Evolutionary conservation across 179 eudicot species (phyloP), one percentile per base, ranked within the genome.

Genomic region (Pouteria campechiana): DNA sequence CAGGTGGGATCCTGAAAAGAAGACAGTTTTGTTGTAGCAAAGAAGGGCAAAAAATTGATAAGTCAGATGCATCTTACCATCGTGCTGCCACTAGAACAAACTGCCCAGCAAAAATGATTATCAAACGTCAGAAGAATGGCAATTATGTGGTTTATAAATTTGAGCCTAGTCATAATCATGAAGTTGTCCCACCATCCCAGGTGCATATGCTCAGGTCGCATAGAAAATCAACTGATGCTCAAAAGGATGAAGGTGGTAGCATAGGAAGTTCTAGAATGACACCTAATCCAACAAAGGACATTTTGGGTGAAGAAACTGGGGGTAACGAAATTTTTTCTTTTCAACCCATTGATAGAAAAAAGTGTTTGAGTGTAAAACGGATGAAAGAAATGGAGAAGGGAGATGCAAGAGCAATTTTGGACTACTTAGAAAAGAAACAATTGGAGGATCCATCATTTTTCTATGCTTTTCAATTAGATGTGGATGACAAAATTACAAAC

Each of bases 351-450:
- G 52, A 62, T 48, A 20, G 9, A 6, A 33, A 11, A 17, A 42
- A 31, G 48, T 39, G 39, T 16, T 24, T 62, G 25, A 32, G 21
- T 0, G 31, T 29, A 4, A 60, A 24, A 25, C 34, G 58, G 10
- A 44, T 5, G 38, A 44, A 37, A 24, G 53, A 43, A 35, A 55
- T 62, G 61, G 35, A 21, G 49, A 36, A 41, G 35, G 58, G 69
- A n/a, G 63, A 63, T 7, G 23, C 51, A 12, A 43, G 44, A 21
- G 25, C 48, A 37, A 44, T 63, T 43, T 21, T 63, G 22, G 36
- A 56, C 9, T 63, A 63, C 28, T 57, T 63, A 25, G 36, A 25
- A 15, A 31, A 22, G 12, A 63, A 27, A 36, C 40, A 56, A 19
- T 11, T 38, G 23, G 52, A 50, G 22, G 64, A 58, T 35, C 50